Evolutionary conservation across 305 asterid species (phyloP).

Genomic region (Fraxinus albicans): DNA sequence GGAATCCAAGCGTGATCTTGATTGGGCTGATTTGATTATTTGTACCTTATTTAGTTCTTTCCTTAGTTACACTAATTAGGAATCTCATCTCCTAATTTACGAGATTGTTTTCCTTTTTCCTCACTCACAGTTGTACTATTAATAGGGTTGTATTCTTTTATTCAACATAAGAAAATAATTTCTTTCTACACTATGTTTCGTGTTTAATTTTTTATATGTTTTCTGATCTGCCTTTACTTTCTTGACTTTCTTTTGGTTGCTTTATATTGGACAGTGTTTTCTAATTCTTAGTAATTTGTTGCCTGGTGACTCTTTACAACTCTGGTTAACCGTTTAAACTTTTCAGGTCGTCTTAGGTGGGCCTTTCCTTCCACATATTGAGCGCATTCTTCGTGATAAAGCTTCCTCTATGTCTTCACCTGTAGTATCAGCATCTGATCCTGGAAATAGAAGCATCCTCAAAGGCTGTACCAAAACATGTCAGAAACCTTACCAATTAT

Average conservation of each 20-base stretch:
- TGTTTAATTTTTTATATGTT: background rate
- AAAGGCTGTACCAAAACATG: constrained; percentile 48
- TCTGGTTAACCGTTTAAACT: constrained; percentile 29
- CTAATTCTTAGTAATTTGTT: background rate
- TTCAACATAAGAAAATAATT: background rate
- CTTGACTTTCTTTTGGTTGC: background rate
- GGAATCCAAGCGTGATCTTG: background rate
- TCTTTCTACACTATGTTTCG: background rate
- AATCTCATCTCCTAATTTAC: background rate
- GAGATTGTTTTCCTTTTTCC: background rate
- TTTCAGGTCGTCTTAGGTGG: constrained; percentile 89
- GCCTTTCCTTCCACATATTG: constrained; percentile 83
- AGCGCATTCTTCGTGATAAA: constrained; percentile 70
- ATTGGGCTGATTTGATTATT: background rate
- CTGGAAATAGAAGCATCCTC: constrained; percentile 66
- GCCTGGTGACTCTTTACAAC: constrained; percentile 18
- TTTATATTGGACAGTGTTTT: background rate
- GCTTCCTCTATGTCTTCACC: constrained; percentile 71
- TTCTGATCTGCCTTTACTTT: background rate
- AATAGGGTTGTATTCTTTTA: background rate
- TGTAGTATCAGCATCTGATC: constrained; percentile 74
- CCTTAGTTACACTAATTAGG: background rate
- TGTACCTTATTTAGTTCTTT: background rate
- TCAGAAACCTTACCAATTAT: constrained; percentile 59
- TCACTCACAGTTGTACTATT: background rate